Conservation (phyloP, 2,329 filamentous ascomycete species). For the Akanthomyces lecanii region DNA sequence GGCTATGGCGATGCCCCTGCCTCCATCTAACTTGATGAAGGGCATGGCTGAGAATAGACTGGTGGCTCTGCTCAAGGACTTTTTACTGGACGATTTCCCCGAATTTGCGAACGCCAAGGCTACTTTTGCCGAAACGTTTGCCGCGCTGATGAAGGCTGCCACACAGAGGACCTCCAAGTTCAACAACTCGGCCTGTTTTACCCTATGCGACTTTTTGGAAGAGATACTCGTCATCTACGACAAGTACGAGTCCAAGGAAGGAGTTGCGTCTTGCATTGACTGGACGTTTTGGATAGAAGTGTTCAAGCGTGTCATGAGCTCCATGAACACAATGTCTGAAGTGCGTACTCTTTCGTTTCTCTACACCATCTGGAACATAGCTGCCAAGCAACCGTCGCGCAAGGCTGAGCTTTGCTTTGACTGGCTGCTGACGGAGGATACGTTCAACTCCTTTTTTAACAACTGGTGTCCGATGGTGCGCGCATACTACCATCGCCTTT, state of each 20-base stretch:
- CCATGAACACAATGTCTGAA: conserved; percentile 86
- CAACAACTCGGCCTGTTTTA: conserved; percentile 79
- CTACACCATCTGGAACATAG: conserved; percentile 72
- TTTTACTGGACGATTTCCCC: conserved; percentile 52
- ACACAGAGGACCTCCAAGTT: conserved; percentile 74
- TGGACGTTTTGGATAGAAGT: conserved; percentile 85
- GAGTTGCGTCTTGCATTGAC: conserved; percentile 51
- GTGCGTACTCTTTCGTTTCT: conserved; percentile 79
- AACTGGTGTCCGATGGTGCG: conserved; percentile 96
- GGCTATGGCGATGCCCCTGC: conserved; percentile 57
- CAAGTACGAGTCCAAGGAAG: conserved; percentile 41
- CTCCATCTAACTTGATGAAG: conserved; percentile 65
- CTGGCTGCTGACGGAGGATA: conserved; percentile 69
- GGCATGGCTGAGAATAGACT: conserved; percentile 87
- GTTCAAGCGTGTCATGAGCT: conserved; percentile 72
- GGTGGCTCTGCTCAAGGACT: conserved; percentile 75
- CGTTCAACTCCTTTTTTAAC: conserved; percentile 80
- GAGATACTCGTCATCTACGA: conserved; percentile 67
- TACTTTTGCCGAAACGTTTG: conserved; percentile 73
- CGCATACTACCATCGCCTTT: conserved; percentile 83
- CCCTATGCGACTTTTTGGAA: conserved; percentile 86
- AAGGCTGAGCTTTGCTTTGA: conserved; percentile 68
- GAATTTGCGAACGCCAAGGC: conserved; percentile 47
- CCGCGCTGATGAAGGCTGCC: conserved; percentile 66
- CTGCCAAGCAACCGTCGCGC: conserved; percentile 60